Base-by-base conservation (phyloP, 2,329 filamentous ascomycete species). In the Lecanicillium sp. region DNA sequence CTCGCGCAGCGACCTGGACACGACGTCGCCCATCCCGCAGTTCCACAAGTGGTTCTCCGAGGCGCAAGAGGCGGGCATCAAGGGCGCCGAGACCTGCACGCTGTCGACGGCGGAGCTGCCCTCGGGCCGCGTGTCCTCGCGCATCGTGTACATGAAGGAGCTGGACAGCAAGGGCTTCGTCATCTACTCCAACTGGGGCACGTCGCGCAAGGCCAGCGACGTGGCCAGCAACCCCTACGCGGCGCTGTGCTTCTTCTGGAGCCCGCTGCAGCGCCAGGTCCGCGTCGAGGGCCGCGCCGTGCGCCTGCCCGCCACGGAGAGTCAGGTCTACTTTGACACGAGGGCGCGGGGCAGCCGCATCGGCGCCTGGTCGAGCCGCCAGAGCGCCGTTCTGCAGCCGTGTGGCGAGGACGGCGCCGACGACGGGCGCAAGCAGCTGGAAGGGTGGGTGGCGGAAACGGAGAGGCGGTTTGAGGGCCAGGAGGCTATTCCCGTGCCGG, bases 111-210 rank as follows among this genome's bases (percentile, higher is more conserved):
- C 89, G 0, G 69, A 73, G 17, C 73, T 97, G 4, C 90, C 90
- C 2, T 84, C 79, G 0, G 92, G 92, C 44, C 81, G 84, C 33
- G 84, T 97, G 15, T 87, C 80, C 33, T 81, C 86, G 4, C 86
- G 92, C 43, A 74, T 87, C 49, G 87, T 98, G 28, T 98, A 97
- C 64, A 74, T 98, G 49, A 98, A 98, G 65, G 92, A 97, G 68
- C 78, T 97, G 17, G 89, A 97, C 60, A 62, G 27, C 10, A 31
- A 27, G 15, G 88, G 89, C 13, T 98, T 94, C 63, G 87, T 97
- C 31, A 72, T 98, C 35, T 98, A 97, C 71, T 84, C 79, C 55
- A 98, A 98, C 62, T 90, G 89, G 68, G 88, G 79, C 44, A 92
- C 85, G 0, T 86, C 79, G 43, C 66, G 72, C 52, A 78, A 82